Base-by-base conservation (phyloP, 169 alveolate genomes). In the Plasmodium vinckei region DNA sequence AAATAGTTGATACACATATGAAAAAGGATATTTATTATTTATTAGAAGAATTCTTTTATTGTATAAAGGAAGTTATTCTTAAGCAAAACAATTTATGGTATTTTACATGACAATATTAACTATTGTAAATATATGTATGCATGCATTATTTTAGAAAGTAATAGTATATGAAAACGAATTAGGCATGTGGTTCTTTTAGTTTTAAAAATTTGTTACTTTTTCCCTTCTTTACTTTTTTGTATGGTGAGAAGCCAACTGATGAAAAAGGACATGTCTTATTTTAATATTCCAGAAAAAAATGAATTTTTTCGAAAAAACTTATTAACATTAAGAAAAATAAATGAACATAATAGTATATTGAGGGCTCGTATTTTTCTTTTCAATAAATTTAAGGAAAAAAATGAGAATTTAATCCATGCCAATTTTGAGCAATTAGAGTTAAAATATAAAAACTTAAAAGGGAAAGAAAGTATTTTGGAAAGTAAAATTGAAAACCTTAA, bases 331-430 rank as follows among this genome's bases (percentile, higher is more conserved):
- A 65, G 89, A 57, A 79, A 53, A 70, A 4, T 79, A 9, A 65
- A 67, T n/a, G 89, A 79, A 59, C 89, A 79, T 33, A 79, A 79
- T 27, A 79, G 89, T 5, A 59, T 79, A 21, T 54, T 79, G 6
- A 69, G 89, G 33, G 69, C 89, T 7, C 89, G 67, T n/a, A 69
- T 79, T 21, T 27, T 57, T 6, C 42, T 79, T n/a, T 79, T 65
- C 17, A 79, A 79, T 33, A 33, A 67, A 53, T 79, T 79, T 25
- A 79, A 79, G 46, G n/a, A 65, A 60, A 79, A 79, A 47, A 56
- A 79, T 59, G 89, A 79, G 44, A 79, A 79, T 23, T 25, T 79
- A 21, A 79, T 79, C n/a, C 89, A 79, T 21, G 89, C 77, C 12
- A 71, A 79, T 27, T 79, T 79, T 69, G 89, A 79, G 17, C 89